Conservation (phyloP, 495 filamentous ascomycete species). For the Neurospora sublineolata region DNA sequence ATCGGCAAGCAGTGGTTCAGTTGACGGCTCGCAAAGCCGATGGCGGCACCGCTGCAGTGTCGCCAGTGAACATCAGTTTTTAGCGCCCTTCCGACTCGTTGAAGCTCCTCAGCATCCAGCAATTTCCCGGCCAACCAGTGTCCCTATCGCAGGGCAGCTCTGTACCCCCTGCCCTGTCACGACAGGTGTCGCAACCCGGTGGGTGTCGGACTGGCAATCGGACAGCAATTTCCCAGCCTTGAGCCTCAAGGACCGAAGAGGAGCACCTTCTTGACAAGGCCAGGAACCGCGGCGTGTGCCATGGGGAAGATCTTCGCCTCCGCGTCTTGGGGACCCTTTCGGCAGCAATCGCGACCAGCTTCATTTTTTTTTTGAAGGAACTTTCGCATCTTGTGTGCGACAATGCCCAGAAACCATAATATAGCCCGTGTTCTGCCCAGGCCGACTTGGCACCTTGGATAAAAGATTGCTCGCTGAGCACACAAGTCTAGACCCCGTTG, state of each 20-base stretch:
- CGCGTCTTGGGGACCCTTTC: neutral
- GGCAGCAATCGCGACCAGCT: neutral
- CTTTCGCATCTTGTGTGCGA: constrained; percentile 10
- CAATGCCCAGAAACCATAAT: constrained; percentile 20
- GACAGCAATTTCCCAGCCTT: neutral
- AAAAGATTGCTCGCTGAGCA: constrained; percentile 20
- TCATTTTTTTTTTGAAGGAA: neutral
- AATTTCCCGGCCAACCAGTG: neutral
- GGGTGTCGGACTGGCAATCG: neutral
- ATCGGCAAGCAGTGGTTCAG: neutral
- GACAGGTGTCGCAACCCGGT: neutral
- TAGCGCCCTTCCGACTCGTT: neutral
- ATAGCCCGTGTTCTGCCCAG: constrained; percentile 10
- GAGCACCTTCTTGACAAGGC: neutral
- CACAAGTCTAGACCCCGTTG: neutral
- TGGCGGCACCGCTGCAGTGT: neutral
- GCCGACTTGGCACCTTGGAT: constrained; percentile 23
- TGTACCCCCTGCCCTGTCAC: neutral
- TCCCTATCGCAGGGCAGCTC: neutral
- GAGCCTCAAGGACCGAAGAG: neutral
- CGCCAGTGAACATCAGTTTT: neutral
- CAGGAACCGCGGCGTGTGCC: neutral
- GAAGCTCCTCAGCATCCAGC: neutral
- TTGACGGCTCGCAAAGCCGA: neutral
- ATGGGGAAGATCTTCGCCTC: neutral